Percentiles rank a stretch among this genome's conserved stretches.
Evolutionary conservation across 768 basidiomycete species (phyloP).

Genomic region (Steccherinum ochraceum): DNA sequence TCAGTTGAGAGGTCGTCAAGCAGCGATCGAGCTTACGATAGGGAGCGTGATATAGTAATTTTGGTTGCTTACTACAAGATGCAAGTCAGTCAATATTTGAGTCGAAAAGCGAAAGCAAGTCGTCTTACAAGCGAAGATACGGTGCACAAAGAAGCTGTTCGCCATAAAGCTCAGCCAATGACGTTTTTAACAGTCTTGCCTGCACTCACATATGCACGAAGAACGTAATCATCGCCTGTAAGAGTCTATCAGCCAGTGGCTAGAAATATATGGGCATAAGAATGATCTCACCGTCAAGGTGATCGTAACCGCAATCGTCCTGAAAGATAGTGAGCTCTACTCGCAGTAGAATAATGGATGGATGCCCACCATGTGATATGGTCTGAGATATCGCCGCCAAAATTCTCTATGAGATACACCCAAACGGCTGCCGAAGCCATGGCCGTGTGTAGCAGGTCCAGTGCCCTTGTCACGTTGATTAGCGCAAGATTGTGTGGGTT

Average conservation of each 20-base stretch:
- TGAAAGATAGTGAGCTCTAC: too few relatives aligned
- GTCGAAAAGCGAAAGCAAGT: too few relatives aligned
- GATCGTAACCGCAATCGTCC: not conserved
- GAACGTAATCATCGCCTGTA: constrained; percentile 7
- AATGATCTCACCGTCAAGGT: not conserved
- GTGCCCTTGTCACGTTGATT: constrained; percentile 6
- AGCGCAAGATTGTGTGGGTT: too few relatives aligned
- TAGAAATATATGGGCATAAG: too few relatives aligned
- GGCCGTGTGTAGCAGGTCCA: constrained; percentile 11
- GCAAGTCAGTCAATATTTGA: too few relatives aligned
- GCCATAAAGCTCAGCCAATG: not conserved
- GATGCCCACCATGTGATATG: constrained; percentile 10
- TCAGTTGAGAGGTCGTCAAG: too few relatives aligned
- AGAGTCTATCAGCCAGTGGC: too few relatives aligned
- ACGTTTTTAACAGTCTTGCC: not conserved
- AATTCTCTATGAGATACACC: constrained; percentile 6
- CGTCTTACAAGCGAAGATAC: constrained; percentile 9
- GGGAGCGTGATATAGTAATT: constrained; percentile 1
- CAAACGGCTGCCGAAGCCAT: constrained; percentile 9
- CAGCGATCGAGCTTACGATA: constrained; percentile 2
- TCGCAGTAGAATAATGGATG: too few relatives aligned
- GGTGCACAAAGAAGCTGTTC: constrained; percentile 13
- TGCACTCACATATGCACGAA: constrained; percentile 10
- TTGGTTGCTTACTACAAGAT: constrained; percentile 5
- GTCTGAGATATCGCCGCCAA: not conserved